Percentiles rank a stretch among this genome's conserved stretches.
These are phyloP conservation scores for Starmera dryadoides DNA, from an alignment of 805 yeast genomes.

Conservation along the genomic window DNA sequence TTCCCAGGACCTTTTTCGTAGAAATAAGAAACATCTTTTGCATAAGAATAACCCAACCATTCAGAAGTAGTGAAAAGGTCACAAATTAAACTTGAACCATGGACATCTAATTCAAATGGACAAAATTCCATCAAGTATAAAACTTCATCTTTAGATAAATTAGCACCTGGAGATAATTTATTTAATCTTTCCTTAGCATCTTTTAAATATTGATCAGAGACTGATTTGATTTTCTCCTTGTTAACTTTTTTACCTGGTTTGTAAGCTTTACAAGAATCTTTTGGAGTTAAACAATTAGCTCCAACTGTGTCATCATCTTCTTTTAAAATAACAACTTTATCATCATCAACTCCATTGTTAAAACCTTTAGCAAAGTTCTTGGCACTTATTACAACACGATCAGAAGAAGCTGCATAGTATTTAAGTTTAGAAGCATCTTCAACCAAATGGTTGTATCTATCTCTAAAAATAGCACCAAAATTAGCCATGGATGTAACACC, in stretches of 20 bases:
- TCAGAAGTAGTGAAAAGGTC: conserved; percentile 62
- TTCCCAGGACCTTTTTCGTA: conserved; percentile 62
- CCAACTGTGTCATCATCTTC: conserved; percentile 36
- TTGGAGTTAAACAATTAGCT: conserved; percentile 43
- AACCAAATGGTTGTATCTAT: conserved; percentile 31
- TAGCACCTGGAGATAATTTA: conserved; percentile 44
- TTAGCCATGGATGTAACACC: conserved; percentile 38
- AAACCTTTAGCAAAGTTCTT: conserved; percentile 41
- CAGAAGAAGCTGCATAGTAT: conserved; percentile 36
- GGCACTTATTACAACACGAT: conserved; percentile 40
- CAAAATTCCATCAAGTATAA: conserved; percentile 51
- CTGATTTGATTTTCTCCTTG: conserved; percentile 8
- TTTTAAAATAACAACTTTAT: conserved; percentile 19
- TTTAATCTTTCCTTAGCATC: conserved; percentile 52
- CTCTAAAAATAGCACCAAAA: conserved; percentile 38
- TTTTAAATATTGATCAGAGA: not conserved
- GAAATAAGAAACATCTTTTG: conserved; percentile 50
- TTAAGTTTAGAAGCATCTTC: not conserved
- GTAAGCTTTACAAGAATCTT: conserved; percentile 34
- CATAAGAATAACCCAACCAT: conserved; percentile 54
- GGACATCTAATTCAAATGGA: conserved; percentile 67
- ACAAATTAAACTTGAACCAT: conserved; percentile 66
- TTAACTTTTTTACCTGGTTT: conserved; percentile 14
- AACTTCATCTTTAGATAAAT: conserved; percentile 47
- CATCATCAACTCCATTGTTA: conserved; percentile 29